Base-by-base conservation (phyloP, 148 eudicot species). In the Gaultheria prostrata region DNA sequence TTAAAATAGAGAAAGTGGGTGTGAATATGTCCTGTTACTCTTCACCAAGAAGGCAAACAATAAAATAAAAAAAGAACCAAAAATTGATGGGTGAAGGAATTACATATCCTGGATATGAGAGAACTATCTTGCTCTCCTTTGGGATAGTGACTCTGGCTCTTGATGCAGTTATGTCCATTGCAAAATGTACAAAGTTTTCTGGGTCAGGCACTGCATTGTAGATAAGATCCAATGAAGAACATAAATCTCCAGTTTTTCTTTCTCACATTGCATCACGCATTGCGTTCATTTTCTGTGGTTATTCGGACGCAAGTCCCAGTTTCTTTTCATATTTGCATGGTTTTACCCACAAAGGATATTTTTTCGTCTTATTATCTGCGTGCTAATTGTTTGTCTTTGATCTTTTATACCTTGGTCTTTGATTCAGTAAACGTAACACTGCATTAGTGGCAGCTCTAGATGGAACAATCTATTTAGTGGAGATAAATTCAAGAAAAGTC, bases 401-500 rank as follows among this genome's bases (percentile, higher is more conserved):
- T 49, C 14, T 72, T 13, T 67, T 67, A 12, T 67, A 76, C 73
- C 57, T 48, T n/a, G 85, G 24, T 11, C 76, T 33, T 65, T 18
- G 59, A 80, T 83, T 74, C 92, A 94, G 94, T 84, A 82, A 84
- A 46, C 89, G 81, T 51, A 90, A 90, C 43, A 87, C 93, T 83
- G 94, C 92, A 78, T 81, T 95, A 67, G 89, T 95, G 80, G 97
- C 97, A 82, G 93, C 94, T 14, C 93, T 92, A 82, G 94, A 95
- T 86, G 98, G 98, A 79, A 93, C 92, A 11, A 89, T 95, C 83
- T 87, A 93, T 86, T 88, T 94, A 45, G 76, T 95, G 76, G 94
- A 94, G 61, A 88, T 82, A 79, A 89, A 90, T 82, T 88, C 95
- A 54, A 81, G 88, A 87, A 92, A 92, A 87, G 84, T 91, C 61